A percentile compares a stretch with the other conserved stretches of the same genome.
phyloP scores from a whole-genome alignment of 73 alveolate genomes.

The Durusdinium trenchii region DNA sequence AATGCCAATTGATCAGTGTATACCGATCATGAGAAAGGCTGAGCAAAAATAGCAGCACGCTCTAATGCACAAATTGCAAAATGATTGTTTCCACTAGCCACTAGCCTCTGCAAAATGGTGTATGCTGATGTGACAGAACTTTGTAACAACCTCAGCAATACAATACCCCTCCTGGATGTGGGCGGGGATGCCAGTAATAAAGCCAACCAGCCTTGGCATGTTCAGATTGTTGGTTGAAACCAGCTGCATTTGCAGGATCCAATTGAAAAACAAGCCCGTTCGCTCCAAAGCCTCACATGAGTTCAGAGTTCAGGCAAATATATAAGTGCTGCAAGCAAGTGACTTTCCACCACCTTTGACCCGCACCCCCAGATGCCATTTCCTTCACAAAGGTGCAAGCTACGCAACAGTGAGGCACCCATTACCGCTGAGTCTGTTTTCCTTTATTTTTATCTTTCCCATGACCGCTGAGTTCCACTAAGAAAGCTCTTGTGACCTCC shows the following conservation, averaged over 20 bases:
- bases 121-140: too few species aligned
- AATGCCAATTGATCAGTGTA: too few species aligned
- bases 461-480: background rate
- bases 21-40: background rate
- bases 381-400: conserved; percentile 40
- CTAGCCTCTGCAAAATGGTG: too few species aligned
- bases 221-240: background rate
- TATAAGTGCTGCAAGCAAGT: background rate
- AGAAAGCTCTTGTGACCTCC: background rate
- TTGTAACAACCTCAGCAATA: too few species aligned
- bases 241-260: background rate
- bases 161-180: conserved; percentile 96
- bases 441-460: background rate
- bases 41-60: background rate
- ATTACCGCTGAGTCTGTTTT: background rate
- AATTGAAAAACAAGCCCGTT: background rate
- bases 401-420: too few species aligned
- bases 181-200: conserved; percentile 99
- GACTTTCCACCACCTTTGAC: conserved; percentile 93
- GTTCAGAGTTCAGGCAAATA: background rate
- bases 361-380: conserved; percentile 95
- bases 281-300: background rate
- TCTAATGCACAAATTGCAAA: too few species aligned
- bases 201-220: conserved; percentile 97
- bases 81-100: too few species aligned